Evolutionary conservation across 352 stramenopile species (phyloP).

Genomic region (Phytophthora multivora): DNA sequence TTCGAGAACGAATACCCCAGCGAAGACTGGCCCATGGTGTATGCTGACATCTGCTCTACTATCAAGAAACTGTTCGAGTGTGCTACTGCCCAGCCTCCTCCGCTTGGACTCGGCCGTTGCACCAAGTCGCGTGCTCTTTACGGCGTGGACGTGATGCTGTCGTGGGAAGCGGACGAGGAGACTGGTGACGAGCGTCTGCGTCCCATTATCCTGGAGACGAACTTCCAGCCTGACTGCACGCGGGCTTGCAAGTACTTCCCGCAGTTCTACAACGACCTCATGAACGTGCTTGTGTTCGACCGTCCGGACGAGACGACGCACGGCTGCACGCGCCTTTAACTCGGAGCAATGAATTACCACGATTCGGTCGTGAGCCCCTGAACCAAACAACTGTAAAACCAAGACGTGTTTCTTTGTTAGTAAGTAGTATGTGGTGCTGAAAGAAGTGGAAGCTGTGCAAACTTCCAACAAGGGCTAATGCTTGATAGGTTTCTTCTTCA

Average conservation of each 20-base stretch:
- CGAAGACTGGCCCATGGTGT: constrained; percentile 50
- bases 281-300: constrained; percentile 59
- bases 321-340: constrained; percentile 48
- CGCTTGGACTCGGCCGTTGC: constrained; percentile 53
- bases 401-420: neutral
- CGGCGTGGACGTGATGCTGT: constrained; percentile 61
- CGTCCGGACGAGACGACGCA: constrained; percentile 44
- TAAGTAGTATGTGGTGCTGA: constrained; percentile 8
- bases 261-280: constrained; percentile 59
- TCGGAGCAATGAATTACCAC: neutral
- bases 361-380: neutral
- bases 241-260: constrained; percentile 60
- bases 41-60: constrained; percentile 43
- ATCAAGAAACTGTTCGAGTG: constrained; percentile 60
- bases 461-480: constrained; percentile 20
- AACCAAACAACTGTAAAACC: neutral
- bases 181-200: constrained; percentile 45
- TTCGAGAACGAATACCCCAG: constrained; percentile 59
- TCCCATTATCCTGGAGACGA: constrained; percentile 56
- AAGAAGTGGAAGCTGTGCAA: neutral
- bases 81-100: constrained; percentile 45
- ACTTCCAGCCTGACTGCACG: constrained; percentile 65
- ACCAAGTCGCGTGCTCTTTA: constrained; percentile 60
- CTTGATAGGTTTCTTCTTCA: constrained; percentile 53
- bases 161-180: constrained; percentile 43